phyloP scores from a whole-genome alignment of 371 early-diverging fungal genomes.

The Aphelidium insulamus region DNA sequence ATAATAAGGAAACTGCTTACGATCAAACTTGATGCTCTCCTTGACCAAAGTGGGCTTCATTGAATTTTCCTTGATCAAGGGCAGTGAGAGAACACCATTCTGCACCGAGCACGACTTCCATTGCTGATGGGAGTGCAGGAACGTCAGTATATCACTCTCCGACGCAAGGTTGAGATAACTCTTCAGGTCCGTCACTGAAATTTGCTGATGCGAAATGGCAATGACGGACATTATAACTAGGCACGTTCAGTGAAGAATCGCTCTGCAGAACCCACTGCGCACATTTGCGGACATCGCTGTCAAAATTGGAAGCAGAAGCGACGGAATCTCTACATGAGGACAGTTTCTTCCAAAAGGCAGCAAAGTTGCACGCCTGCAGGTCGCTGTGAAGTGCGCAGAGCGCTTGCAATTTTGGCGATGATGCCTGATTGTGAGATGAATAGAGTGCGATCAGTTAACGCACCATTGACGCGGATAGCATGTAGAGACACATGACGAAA shows the following conservation, averaged over 20 bases:
- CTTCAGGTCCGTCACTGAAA: constrained; percentile 24
- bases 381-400: not conserved
- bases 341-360: constrained; percentile 50
- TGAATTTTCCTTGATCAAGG: constrained; percentile 54
- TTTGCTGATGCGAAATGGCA: constrained; percentile 55
- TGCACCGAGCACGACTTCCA: constrained; percentile 44
- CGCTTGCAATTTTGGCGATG: not conserved
- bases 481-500: constrained; percentile 65
- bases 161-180: constrained; percentile 38
- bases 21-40: constrained; percentile 70
- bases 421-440: not conserved
- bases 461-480: constrained; percentile 49
- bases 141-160: constrained; percentile 19
- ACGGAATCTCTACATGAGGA: constrained; percentile 25
- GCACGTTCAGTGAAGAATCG: no score
- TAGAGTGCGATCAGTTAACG: constrained; percentile 2
- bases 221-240: constrained; percentile 45
- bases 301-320: constrained; percentile 43
- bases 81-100: constrained; percentile 38
- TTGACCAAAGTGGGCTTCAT: constrained; percentile 57
- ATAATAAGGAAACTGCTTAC: no score
- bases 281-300: constrained; percentile 43
- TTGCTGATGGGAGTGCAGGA: constrained; percentile 27
- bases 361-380: constrained; percentile 53
- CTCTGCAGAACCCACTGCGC: no score